phyloP scores from a whole-genome alignment of 352 stramenopile genomes.

The Globisporangium recalcitrans region DNA sequence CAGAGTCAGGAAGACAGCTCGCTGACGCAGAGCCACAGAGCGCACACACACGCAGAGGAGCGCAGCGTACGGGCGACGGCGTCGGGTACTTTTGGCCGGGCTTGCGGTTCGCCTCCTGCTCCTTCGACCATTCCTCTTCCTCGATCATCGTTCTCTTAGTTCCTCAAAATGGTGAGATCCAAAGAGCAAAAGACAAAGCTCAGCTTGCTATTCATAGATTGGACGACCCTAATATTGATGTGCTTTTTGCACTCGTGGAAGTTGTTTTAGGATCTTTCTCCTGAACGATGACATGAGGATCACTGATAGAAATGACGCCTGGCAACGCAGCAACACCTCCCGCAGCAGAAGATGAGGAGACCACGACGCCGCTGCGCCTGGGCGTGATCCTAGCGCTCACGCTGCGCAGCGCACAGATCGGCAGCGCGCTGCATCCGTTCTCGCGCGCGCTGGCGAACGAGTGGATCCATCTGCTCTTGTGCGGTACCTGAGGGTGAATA shows the following conservation, averaged over 20 bases:
- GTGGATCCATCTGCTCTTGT: conserved; percentile 73
- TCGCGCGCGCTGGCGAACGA: conserved; percentile 57
- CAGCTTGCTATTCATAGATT: no score
- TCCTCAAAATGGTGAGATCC: no score
- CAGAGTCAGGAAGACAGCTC: neutral
- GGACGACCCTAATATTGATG: no score
- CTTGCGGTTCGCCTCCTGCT: conserved; percentile 86
- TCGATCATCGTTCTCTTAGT: conserved; percentile 70
- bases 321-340: neutral
- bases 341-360: neutral
- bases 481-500: conserved; percentile 64
- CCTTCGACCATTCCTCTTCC: conserved; percentile 86
- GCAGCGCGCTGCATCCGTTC: conserved; percentile 46
- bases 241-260: neutral
- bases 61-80: conserved; percentile 57
- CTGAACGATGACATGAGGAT: no score
- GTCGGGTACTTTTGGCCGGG: conserved; percentile 86
- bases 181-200: no score
- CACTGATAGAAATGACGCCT: no score
- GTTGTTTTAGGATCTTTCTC: neutral
- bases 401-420: conserved; percentile 40
- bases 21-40: no score
- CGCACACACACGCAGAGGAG: neutral
- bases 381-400: conserved; percentile 37
- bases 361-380: conserved; percentile 24